Evolutionary conservation across 1,284 basidiomycete genomes (phyloP).

Genomic region (Cutaneotrichosporon sp.): DNA sequence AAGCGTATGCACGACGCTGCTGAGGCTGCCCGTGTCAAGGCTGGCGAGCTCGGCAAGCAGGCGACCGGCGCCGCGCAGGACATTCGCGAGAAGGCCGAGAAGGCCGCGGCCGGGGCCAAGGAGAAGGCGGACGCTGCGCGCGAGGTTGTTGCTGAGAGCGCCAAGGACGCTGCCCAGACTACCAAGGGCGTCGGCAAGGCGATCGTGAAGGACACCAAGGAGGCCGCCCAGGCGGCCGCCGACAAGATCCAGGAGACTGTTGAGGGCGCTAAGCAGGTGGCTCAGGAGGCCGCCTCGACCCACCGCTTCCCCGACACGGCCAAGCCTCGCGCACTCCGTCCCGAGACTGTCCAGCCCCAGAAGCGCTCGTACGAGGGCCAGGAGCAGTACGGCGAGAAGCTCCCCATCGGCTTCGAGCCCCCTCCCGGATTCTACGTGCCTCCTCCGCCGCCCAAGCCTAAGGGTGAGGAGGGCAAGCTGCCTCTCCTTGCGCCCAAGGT

Average conservation of each 20-base stretch:
- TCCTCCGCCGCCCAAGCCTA: conserved; percentile 33
- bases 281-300: conserved; percentile 18
- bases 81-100: conserved; percentile 39
- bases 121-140: conserved; percentile 27
- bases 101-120: conserved; percentile 27
- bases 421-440: conserved; percentile 73
- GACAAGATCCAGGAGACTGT: conserved; percentile 21
- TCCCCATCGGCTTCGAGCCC: conserved; percentile 86
- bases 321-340: conserved; percentile 45
- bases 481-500: conserved; percentile 81
- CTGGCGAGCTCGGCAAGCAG: conserved; percentile 14
- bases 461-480: conserved; percentile 52
- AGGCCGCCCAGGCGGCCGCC: conserved; percentile 18
- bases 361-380: conserved; percentile 49
- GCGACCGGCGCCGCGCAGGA: conserved; percentile 17
- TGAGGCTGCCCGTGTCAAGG: conserved; percentile 23
- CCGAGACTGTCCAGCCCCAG: conserved; percentile 47
- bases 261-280: conserved; percentile 28
- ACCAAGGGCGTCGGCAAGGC: conserved; percentile 30
- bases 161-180: conserved; percentile 8
- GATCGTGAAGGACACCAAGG: conserved; percentile 28
- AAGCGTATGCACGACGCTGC: conserved; percentile 34
- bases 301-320: conserved; percentile 40
- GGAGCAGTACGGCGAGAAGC: conserved; percentile 65
- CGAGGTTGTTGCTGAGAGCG: conserved; percentile 19